These are phyloP conservation scores for Leptosphaerulina australis DNA, from an alignment of 2,329 filamentous ascomycete species.

Conservation along the genomic window DNA sequence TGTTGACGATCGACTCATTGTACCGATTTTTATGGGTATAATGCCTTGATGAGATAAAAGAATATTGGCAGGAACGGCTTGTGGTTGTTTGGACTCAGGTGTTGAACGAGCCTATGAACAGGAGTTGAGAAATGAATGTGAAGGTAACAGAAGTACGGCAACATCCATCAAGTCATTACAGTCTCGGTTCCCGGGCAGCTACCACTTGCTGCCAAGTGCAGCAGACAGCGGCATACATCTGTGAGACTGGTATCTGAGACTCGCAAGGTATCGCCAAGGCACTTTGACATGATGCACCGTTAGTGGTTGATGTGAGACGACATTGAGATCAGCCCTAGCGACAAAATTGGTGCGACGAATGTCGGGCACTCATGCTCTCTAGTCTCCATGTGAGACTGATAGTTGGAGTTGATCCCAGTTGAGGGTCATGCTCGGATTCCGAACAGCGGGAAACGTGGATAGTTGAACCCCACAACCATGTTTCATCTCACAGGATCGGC, in stretches of 20 bases:
- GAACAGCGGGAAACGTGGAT: constrained; percentile 19
- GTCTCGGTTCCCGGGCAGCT: constrained; percentile 10
- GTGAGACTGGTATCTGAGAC: constrained; percentile 10
- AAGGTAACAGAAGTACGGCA: neutral
- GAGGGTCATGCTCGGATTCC: constrained; percentile 16
- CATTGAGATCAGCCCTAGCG: constrained; percentile 12
- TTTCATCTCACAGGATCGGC: constrained; percentile 16
- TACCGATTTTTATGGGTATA: constrained; percentile 1
- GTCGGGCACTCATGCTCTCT: constrained; percentile 12
- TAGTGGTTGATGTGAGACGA: neutral
- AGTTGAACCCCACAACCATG: constrained; percentile 10
- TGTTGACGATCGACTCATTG: constrained; percentile 32
- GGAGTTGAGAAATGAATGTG: constrained; percentile 6
- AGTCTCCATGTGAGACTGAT: constrained; percentile 4
- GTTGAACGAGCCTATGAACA: constrained; percentile 14
- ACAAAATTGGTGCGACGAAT: constrained; percentile 12
- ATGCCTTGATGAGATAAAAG: neutral
- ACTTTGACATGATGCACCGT: constrained; percentile 2
- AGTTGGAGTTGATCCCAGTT: neutral
- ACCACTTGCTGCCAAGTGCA: constrained; percentile 17
- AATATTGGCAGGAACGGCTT: neutral
- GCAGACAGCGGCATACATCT: constrained; percentile 11
- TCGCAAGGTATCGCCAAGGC: constrained; percentile 17
- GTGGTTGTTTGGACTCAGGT: constrained; percentile 6
- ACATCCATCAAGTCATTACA: constrained; percentile 10